These are phyloP conservation scores for Penstemon davidsonii DNA, from an alignment of 257 asterid genomes.

Conservation along the genomic window DNA sequence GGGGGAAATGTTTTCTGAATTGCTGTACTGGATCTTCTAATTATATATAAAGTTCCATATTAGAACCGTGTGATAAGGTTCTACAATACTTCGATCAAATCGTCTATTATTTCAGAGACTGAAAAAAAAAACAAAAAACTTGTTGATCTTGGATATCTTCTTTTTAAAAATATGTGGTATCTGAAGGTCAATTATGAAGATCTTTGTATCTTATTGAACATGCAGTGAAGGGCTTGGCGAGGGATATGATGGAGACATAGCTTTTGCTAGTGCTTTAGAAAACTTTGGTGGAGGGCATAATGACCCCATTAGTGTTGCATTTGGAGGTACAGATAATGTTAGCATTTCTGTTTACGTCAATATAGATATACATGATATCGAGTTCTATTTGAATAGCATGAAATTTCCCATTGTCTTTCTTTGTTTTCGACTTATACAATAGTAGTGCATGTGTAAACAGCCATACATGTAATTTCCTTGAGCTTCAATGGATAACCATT, in stretches of 20 bases:
- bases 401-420: slow-evolving; percentile 8
- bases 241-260: slow-evolving; percentile 98
- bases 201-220: slow-evolving; percentile 24
- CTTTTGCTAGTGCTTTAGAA: slow-evolving; percentile 93
- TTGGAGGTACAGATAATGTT: slow-evolving; percentile 68
- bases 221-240: slow-evolving; percentile 99
- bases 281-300: slow-evolving; percentile 98
- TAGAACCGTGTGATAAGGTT: neutral
- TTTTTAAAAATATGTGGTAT: slow-evolving; percentile 11
- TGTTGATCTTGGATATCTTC: slow-evolving; percentile 13
- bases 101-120: slow-evolving; percentile 13
- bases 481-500: slow-evolving; percentile 9
- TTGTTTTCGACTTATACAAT: slow-evolving; percentile 4
- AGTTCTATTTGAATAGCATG: slow-evolving; percentile 9
- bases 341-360: neutral
- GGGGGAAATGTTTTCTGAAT: neutral
- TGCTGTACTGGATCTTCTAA: neutral
- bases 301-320: slow-evolving; percentile 98
- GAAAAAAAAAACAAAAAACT: neutral
- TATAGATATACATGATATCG: neutral
- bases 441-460: slow-evolving; percentile 11
- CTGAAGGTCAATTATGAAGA: slow-evolving; percentile 1
- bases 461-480: slow-evolving; percentile 8
- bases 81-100: slow-evolving; percentile 14
- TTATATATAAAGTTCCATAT: neutral